Base-by-base conservation (phyloP, 306 rosid genomes). In the Cicer bijugum region DNA sequence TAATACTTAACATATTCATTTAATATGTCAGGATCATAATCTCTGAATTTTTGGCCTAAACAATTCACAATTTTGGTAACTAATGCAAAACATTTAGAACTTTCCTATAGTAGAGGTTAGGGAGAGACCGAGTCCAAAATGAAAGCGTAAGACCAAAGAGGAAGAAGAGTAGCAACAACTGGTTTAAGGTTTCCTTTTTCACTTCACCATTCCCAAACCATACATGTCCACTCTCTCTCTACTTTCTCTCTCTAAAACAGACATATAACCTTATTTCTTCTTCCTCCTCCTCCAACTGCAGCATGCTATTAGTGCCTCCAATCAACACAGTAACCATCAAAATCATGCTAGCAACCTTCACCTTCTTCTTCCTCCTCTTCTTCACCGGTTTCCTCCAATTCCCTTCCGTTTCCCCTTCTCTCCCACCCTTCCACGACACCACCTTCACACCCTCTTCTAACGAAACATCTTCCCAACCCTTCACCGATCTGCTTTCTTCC, bases 301-400 rank as follows among this genome's bases (percentile, higher is more conserved):
- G 72, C 72, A 90, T 92, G 98, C 88, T 61, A 4, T 67, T 82
- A 12, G 69, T 82, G 69, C 82, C 87, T n/a, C 65, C 82, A 89
- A 74, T 85, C 71, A 76, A 81, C 81, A 76, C 86, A 59, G 42
- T 84, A 76, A 65, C 90, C 58, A 67, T 88, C 80, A 74, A 80
- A 6, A 78, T 76, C 75, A 80, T 90, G 89, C 57, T 87, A 58
- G 80, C 74, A 55, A 78, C 74, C 28, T 79, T 87, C 88, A 44
- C 83, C 56, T 79, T 90, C 75, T 79, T 90, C 75, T 78, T 88
- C 82, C 20, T 94, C 62, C 82, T 94, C 77, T 76, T 90, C 84
- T 47, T 91, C 86, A 75, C 89, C 11, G 88, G 94, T 52, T 69
- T 87, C 72, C 72, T 94, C 68, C 86, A 82, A 55, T 81, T 91